Conservation (phyloP, 2,329 filamentous ascomycete species). For the Exutisphaerella laricina region DNA sequence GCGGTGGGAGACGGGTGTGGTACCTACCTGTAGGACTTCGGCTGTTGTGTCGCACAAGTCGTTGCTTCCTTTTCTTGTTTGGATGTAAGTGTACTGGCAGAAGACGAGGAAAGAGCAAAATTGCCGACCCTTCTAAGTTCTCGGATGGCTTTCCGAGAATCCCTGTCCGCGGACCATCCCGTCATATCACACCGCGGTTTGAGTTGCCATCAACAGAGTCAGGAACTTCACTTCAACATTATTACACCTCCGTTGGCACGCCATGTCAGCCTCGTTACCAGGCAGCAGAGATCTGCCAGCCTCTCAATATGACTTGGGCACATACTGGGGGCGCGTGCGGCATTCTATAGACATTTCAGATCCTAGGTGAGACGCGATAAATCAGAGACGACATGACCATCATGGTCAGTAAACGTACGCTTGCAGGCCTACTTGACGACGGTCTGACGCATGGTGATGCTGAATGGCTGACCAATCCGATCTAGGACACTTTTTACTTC, state of each 20-base stretch:
- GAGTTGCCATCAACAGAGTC: no score
- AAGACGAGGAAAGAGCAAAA: no score
- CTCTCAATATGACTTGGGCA: conserved; percentile 86
- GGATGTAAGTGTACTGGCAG: no score
- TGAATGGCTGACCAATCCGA: conserved; percentile 1
- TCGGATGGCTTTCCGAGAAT: no score
- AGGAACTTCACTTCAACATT: no score
- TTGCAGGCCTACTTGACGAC: background rate
- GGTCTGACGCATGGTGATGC: background rate
- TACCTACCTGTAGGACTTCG: background rate
- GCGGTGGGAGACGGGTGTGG: conserved; percentile 26
- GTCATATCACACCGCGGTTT: no score
- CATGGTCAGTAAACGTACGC: conserved; percentile 22
- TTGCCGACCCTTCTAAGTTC: no score
- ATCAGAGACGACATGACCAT: conserved; percentile 19
- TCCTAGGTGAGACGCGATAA: conserved; percentile 67
- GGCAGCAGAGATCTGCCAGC: conserved; percentile 75
- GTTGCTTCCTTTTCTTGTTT: no score
- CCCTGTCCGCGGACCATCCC: no score
- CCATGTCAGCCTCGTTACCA: conserved; percentile 59
- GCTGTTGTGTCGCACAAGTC: no score
- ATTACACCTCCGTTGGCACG: background rate
- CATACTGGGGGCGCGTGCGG: conserved; percentile 90
- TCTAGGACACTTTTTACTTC: conserved; percentile 80
- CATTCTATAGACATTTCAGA: conserved; percentile 88